Evolutionary conservation across 768 basidiomycete genomes (phyloP).

Genomic region (Mycena latifolia): DNA sequence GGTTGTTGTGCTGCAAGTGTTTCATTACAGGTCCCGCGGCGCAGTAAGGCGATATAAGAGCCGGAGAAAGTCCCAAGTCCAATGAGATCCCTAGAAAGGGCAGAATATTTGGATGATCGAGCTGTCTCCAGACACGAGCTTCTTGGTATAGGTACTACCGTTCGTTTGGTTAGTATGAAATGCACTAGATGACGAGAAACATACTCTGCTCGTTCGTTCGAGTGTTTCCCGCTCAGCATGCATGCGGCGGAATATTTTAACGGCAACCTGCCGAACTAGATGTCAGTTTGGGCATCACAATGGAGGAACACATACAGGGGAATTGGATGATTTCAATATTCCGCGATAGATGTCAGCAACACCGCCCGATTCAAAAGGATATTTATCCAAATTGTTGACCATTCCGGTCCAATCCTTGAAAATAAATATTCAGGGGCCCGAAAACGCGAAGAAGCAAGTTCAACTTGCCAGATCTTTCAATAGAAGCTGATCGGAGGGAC

Average conservation of each 20-base stretch:
- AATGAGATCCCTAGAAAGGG: constrained; percentile 28
- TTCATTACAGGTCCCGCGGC: constrained; percentile 23
- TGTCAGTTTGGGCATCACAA: not conserved
- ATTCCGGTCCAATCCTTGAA: constrained; percentile 14
- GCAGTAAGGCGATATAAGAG: constrained; percentile 32
- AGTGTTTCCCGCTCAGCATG: constrained; percentile 19
- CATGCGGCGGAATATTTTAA: constrained; percentile 27
- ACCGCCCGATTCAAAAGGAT: constrained; percentile 24
- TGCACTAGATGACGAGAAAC: not conserved
- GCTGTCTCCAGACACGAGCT: constrained; percentile 16
- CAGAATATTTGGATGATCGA: constrained; percentile 28
- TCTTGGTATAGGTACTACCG: constrained; percentile 10
- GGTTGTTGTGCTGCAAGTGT: constrained; percentile 15
- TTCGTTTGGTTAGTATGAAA: not conserved
- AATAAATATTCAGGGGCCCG: not conserved
- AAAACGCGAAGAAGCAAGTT: not conserved
- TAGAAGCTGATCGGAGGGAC: not conserved
- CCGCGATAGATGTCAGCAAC: constrained; percentile 27
- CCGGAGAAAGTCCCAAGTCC: constrained; percentile 30
- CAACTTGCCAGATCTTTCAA: constrained; percentile 1
- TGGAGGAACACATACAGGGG: not conserved
- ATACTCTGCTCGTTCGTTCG: constrained; percentile 18
- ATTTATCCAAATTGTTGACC: constrained; percentile 16
- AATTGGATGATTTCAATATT: not conserved
- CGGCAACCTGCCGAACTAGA: not conserved